These are phyloP conservation scores for Thielaviopsis musarum DNA, from an alignment of 2,329 filamentous ascomycete species.

Conservation along the genomic window DNA sequence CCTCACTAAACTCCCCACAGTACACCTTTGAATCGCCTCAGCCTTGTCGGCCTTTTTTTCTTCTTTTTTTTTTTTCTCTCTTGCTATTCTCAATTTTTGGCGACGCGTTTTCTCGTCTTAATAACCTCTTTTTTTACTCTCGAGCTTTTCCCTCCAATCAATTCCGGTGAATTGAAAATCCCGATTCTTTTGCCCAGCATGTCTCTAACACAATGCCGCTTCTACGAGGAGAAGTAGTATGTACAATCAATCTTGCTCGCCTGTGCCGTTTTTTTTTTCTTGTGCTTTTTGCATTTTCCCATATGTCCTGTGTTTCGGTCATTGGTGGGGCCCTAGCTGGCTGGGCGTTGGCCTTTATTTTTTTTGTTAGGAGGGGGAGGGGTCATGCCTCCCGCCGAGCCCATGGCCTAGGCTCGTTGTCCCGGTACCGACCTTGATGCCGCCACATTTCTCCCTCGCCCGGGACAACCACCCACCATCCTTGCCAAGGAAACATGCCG, in stretches of 20 bases:
- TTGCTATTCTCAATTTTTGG: not conserved
- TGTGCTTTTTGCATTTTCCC: not conserved
- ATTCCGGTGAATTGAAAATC: too few relatives aligned
- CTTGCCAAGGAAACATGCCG: not conserved
- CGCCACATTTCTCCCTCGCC: not conserved
- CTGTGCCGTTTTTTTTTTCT: not conserved
- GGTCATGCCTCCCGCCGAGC: not conserved
- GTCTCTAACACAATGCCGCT: conserved; percentile 92
- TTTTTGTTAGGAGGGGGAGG: not conserved
- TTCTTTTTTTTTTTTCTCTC: not conserved
- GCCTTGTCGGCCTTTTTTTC: conserved; percentile 6
- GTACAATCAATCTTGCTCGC: conserved; percentile 12
- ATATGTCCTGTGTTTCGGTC: not conserved
- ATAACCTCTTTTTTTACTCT: not conserved
- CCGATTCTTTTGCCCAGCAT: conserved; percentile 40
- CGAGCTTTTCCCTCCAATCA: conserved; percentile 20
- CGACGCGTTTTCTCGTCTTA: not conserved
- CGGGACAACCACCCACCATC: not conserved
- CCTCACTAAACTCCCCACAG: not conserved
- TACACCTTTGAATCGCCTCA: conserved; percentile 1
- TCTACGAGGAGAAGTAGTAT: conserved; percentile 84
- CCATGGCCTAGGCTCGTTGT: not conserved
- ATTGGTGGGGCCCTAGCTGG: not conserved
- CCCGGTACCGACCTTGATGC: not conserved
- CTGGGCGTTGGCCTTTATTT: too few relatives aligned